Evolutionary conservation across 352 stramenopile species (phyloP), one percentile per base, ranked within the genome.

Genomic region (Pythium monospermum): DNA sequence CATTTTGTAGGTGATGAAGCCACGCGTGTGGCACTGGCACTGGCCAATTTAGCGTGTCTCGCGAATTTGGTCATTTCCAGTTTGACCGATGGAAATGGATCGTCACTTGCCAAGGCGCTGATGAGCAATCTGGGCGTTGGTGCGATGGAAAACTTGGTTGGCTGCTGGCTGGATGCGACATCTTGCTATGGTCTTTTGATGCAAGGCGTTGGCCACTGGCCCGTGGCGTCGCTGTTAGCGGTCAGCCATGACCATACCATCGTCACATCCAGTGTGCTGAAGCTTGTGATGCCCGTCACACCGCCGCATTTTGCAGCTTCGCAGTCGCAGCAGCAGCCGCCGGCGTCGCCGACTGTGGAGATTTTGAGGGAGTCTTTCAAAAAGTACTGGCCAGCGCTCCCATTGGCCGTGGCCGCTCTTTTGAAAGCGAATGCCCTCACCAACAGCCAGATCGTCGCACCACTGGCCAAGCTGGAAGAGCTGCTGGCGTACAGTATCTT

Each of bases 21-120:
- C 25, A 82, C 68, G 10, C 73, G 81, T 3, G 69, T 56, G 10
- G 73, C 57, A 5, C 48, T 91, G 28, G 71, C 67, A 4, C 66
- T 91, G 4, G 76, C 81, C 4, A 88, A 88, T 32, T 57, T 88
- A 15, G 65, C 75, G 18, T 81, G 68, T 27, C 53, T 91, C 27
- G 77, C 73, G 23, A 72, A 83, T 45, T 56, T 88, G 12, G 28
- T 87, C 11, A 57, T 68, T 4, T 70, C 73, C 22, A 76, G 75
- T 57, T 46, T 85, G 18, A 37, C 65, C 38, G 56, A 53, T 1
- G 32, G n/a, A 12, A 60, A 72, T 22, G 37, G 60, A 37, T 53
- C 69, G 18, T 53, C 75, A 16, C 58, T 89, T 11, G 64, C 83
- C 10, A 89, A 85, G 38, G 66, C 69, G 5, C 69, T 91, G 53